These are phyloP conservation scores for Uromyces viciae-fabae DNA, from an alignment of 1,284 basidiomycete genomes.

Conservation along the genomic window DNA sequence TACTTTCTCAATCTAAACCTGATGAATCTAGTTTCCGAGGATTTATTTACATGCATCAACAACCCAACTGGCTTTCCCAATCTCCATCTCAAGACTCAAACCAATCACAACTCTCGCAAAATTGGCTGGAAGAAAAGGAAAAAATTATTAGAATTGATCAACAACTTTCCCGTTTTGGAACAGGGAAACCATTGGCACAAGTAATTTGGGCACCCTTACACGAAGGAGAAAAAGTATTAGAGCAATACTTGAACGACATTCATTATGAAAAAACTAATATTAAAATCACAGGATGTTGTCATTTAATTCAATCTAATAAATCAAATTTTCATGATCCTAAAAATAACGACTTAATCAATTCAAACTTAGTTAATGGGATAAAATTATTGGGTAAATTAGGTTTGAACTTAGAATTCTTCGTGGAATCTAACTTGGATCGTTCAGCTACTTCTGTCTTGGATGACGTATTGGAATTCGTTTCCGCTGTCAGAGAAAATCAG, in stretches of 20 bases:
- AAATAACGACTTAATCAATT: conserved; percentile 10
- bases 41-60: conserved; percentile 7
- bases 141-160: background rate
- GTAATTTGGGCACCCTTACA: conserved; percentile 39
- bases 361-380: conserved; percentile 12
- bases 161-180: conserved; percentile 12
- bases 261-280: background rate
- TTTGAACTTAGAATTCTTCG: conserved; percentile 36
- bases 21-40: conserved; percentile 1
- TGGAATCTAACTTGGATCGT: conserved; percentile 30
- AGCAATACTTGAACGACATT: conserved; percentile 16
- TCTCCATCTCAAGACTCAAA: background rate
- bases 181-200: background rate
- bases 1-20: background rate
- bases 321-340: background rate
- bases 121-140: background rate
- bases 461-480: conserved; percentile 40
- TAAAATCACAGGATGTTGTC: conserved; percentile 26
- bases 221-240: conserved; percentile 21
- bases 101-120: background rate
- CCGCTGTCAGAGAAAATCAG: conserved; percentile 31
- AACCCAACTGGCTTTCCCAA: background rate
- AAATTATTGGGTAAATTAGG: conserved; percentile 32
- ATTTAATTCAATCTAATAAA: conserved; percentile 22
- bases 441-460: conserved; percentile 24